phyloP scores from a whole-genome alignment of 2,329 filamentous ascomycete genomes.

The Dactylellina cionopaga region DNA sequence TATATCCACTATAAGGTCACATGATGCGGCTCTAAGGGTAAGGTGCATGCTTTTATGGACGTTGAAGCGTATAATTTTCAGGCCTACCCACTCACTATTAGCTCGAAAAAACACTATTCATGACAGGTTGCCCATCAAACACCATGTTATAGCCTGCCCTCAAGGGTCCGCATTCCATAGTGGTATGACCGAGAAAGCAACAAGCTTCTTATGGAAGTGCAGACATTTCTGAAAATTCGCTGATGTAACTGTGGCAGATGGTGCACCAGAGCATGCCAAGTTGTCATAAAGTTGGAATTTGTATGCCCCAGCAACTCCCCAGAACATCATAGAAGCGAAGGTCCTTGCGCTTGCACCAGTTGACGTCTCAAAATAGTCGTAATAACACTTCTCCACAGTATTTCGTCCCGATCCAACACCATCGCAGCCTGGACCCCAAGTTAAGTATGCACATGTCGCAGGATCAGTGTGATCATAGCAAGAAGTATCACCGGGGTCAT shows the following conservation, averaged over 20 bases:
- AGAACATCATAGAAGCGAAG: neutral
- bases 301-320: slow-evolving; percentile 8
- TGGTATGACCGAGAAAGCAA: neutral
- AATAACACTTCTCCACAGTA: neutral
- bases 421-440: slow-evolving; percentile 2
- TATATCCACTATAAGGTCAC: no score
- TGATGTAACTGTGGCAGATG: slow-evolving; percentile 4
- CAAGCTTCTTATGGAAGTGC: neutral
- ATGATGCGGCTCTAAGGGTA: no score
- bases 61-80: no score
- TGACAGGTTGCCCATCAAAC: no score
- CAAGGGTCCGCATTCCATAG: slow-evolving; percentile 22
- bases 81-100: no score
- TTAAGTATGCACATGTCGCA: neutral
- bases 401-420: neutral
- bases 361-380: neutral
- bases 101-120: no score
- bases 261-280: neutral
- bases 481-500: slow-evolving; percentile 12
- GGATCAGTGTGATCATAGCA: slow-evolving; percentile 1
- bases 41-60: no score
- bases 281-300: slow-evolving; percentile 9
- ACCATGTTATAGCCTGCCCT: no score
- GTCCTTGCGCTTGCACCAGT: neutral
- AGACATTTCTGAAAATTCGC: neutral